These are phyloP conservation scores for Pistacia integerrima DNA, from an alignment of 345 rosid species.

Conservation along the genomic window DNA sequence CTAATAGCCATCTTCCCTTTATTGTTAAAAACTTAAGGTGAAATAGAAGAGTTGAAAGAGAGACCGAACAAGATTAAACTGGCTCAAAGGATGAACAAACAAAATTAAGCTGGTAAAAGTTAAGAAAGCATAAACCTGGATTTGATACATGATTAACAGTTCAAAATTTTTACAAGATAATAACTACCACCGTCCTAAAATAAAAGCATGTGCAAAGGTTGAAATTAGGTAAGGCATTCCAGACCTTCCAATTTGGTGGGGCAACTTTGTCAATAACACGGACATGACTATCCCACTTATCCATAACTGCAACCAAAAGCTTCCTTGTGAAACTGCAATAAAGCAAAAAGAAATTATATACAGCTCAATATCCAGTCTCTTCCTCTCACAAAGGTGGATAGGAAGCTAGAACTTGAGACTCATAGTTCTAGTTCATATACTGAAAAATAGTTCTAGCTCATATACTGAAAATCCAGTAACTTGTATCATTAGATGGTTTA, in stretches of 20 bases:
- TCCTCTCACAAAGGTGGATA: not conserved
- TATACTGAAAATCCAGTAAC: not conserved
- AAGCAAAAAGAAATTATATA: constrained; percentile 24
- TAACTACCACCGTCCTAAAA: not conserved
- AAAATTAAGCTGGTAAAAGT: not conserved
- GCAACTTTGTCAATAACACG: constrained; percentile 67
- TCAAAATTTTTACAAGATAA: not conserved
- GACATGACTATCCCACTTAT: constrained; percentile 84
- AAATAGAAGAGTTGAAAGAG: not conserved
- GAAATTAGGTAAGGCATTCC: constrained; percentile 2
- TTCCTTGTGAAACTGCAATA: constrained; percentile 85
- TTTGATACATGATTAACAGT: not conserved
- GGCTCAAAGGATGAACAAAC: not conserved
- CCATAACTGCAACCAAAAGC: constrained; percentile 83
- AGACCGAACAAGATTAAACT: not conserved
- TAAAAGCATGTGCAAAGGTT: not conserved
- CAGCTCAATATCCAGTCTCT: not conserved
- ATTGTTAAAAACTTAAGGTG: not conserved
- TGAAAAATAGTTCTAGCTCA: not conserved
- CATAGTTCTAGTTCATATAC: not conserved
- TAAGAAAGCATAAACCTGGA: not conserved
- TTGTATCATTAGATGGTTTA: constrained; percentile 23
- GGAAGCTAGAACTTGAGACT: not conserved
- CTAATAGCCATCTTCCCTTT: not conserved
- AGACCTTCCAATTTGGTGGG: constrained; percentile 93